Conservation (phyloP, 2,329 filamentous ascomycete species). For the Alternaria arbusti region DNA sequence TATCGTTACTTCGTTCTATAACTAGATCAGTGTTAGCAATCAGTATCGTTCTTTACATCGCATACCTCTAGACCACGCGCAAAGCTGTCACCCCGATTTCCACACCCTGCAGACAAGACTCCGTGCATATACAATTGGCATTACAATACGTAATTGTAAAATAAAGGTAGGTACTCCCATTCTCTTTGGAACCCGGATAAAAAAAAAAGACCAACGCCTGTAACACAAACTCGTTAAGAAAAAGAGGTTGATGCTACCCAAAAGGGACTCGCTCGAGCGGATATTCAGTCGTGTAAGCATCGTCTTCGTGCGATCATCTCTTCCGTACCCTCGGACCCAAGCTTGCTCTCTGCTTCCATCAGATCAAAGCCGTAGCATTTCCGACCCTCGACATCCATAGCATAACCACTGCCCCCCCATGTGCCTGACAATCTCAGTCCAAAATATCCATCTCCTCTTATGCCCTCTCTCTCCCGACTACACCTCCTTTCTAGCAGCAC, state of each 20-base stretch:
- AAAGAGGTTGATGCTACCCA: constrained; percentile 9
- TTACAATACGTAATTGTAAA: constrained; percentile 16
- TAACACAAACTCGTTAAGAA: constrained; percentile 4
- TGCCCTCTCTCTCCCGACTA: not conserved
- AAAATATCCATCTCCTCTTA: not conserved
- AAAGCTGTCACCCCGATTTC: too few relatives aligned
- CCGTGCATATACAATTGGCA: constrained; percentile 15
- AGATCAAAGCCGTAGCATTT: constrained; percentile 4
- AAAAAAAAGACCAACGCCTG: constrained; percentile 4
- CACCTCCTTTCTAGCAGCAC: constrained; percentile 40
- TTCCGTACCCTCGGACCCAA: not conserved
- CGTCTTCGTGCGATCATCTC: constrained; percentile 5
- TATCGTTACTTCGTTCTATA: too few relatives aligned
- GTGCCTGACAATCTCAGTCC: not conserved
- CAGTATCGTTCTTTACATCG: not conserved
- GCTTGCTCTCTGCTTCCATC: not conserved
- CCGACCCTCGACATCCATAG: not conserved
- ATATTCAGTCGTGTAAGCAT: constrained; percentile 5
- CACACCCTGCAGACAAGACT: not conserved
- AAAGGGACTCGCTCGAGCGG: constrained; percentile 3
- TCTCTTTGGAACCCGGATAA: not conserved
- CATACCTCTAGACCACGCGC: not conserved
- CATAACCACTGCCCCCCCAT: not conserved
- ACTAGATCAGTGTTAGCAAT: not conserved
- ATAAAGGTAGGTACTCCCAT: constrained; percentile 6